Conservation (phyloP, 192 early-diverging fungal genomes). For the Glomus cerebriforme region DNA sequence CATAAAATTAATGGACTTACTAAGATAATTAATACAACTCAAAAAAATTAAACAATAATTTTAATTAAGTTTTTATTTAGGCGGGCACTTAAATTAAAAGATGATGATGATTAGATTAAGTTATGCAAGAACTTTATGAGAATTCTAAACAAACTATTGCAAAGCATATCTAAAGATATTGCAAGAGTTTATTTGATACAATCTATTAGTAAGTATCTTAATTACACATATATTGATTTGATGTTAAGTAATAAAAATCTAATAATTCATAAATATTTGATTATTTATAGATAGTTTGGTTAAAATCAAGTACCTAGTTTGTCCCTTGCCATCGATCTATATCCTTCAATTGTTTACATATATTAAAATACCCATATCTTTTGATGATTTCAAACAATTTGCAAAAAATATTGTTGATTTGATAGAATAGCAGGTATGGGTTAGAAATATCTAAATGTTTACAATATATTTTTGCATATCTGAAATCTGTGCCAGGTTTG, state of each 20-base stretch:
- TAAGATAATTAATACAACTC: constrained; percentile 14
- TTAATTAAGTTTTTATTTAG: constrained; percentile 8
- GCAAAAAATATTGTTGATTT: constrained; percentile 4
- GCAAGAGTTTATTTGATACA: constrained; percentile 27
- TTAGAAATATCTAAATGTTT: background rate
- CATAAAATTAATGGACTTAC: constrained; percentile 21
- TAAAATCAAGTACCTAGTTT: constrained; percentile 4
- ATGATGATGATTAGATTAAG: constrained; percentile 10
- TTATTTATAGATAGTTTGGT: constrained; percentile 14
- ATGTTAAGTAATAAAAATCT: background rate
- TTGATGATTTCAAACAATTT: constrained; percentile 14
- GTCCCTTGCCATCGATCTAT: constrained; percentile 10
- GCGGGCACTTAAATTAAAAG: background rate
- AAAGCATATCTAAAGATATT: constrained; percentile 12
- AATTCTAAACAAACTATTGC: constrained; percentile 28
- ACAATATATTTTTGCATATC: background rate
- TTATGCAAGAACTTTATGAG: constrained; percentile 27
- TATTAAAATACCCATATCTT: constrained; percentile 8
- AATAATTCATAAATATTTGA: background rate
- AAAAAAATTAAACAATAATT: constrained; percentile 23
- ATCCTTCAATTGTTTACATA: background rate
- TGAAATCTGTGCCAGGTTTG: too few relatives aligned
- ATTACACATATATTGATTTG: too few relatives aligned
- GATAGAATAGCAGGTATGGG: constrained; percentile 3
- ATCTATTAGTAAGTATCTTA: constrained; percentile 9